phyloP scores from a whole-genome alignment of 441 rosid genomes.

The Gossypium schwendimanii region DNA sequence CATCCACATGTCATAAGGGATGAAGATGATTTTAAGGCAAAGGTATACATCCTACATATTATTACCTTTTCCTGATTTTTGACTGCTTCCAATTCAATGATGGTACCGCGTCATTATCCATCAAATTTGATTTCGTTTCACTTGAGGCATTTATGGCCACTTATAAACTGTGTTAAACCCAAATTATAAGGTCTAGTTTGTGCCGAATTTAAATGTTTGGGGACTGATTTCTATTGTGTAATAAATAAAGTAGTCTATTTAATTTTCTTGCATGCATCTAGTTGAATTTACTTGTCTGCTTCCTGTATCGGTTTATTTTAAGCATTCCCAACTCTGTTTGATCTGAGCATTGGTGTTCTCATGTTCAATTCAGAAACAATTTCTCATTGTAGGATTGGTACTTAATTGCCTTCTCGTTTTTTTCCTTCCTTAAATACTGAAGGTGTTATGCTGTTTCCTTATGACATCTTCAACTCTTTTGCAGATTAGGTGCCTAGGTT shows the following conservation, averaged over 20 bases:
- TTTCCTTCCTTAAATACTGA: background rate
- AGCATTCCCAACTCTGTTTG: background rate
- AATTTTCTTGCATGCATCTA: background rate
- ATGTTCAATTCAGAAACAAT: background rate
- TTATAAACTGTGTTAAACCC: background rate
- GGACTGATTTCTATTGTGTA: background rate
- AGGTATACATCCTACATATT: conserved; percentile 39
- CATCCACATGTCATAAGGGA: conserved; percentile 84
- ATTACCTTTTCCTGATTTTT: conserved; percentile 12
- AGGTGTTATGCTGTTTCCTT: conserved; percentile 5
- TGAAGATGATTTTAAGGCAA: conserved; percentile 82
- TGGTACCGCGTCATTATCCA: background rate
- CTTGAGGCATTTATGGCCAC: background rate
- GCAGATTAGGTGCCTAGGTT: background rate
- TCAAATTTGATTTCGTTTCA: background rate
- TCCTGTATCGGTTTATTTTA: background rate
- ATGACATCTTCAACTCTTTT: background rate
- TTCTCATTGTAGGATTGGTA: background rate
- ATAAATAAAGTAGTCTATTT: background rate
- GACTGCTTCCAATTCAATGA: background rate
- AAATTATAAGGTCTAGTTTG: background rate
- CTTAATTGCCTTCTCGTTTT: background rate
- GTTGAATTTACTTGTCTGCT: background rate
- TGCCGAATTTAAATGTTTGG: background rate
- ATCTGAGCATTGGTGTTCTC: background rate